Base-by-base conservation (phyloP, 2,329 filamentous ascomycete species). In the Triangularia verruculosa region DNA sequence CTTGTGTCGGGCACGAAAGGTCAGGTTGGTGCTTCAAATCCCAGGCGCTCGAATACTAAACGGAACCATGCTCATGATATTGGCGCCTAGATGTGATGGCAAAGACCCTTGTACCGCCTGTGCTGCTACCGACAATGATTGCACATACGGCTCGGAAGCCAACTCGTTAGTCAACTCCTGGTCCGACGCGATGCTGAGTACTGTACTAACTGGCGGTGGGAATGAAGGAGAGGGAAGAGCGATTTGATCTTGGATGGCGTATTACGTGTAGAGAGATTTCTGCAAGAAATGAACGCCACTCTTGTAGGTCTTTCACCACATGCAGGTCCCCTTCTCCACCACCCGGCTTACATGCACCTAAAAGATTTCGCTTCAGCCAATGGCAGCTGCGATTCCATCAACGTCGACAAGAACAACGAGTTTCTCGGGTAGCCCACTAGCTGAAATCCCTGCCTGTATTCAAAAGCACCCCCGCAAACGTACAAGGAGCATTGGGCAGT, bases 241-340 rank as follows among this genome's bases (percentile, higher is more conserved):
- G 82, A 83, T 63, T 72, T 83, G 55, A 82, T 83, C 22, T 75
- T 83, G 2, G 81, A 83, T 63, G 80, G 80, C 4, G 79, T 82
- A 2, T 68, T 83, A 1, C 74, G 81, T 13, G 77, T 83, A 20
- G 82, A 83, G 66, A 77, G 73, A 58, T 73, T 78, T 11, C 73
- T 83, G 4, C 75, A 79, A 20, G 78, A 82, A 62, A 75, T 83
- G 65, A 78, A 77, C 59, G 71, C 75, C 22, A 75, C 17, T 11
- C 39, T 47, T 8, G 39, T 47, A 47, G 72, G 22, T 70, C 82
- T 60, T 78, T 79, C 43, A 73, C 73, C 66, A n/a, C 24, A 24
- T 15, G 15, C 59, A 57, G 30, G 58, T 74, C 67, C 61, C 53
- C 24, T 32, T 57, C 17, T n/a, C 11, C 17, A 11, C 34, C 34